These are phyloP conservation scores for Kwoniella sp. DNA, from an alignment of 768 basidiomycete species.

Conservation along the genomic window DNA sequence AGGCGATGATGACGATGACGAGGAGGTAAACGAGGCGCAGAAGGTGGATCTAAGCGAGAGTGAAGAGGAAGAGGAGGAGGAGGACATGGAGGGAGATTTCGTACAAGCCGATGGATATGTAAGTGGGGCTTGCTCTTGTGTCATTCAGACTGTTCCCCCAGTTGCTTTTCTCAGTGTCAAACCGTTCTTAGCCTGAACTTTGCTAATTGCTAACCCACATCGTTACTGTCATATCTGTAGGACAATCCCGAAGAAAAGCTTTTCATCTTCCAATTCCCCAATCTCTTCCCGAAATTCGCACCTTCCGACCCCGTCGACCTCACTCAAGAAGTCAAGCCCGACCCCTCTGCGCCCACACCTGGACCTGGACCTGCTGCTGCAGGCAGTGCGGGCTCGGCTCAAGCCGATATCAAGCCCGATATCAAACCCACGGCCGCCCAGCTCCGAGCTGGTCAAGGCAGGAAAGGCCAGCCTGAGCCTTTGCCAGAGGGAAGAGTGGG, in stretches of 20 bases:
- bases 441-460: constrained; percentile 10
- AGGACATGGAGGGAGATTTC: constrained; percentile 48
- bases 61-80: constrained; percentile 53
- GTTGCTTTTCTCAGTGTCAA: too few species aligned
- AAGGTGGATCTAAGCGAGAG: constrained; percentile 53
- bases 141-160: not conserved
- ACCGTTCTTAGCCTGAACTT: too few species aligned
- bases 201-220: not conserved
- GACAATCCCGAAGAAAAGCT: constrained; percentile 58
- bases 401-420: constrained; percentile 59
- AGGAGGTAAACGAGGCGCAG: constrained; percentile 49
- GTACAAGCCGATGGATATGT: constrained; percentile 31
- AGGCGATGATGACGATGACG: constrained; percentile 29
- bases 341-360: constrained; percentile 45
- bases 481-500: constrained; percentile 74
- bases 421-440: constrained; percentile 33
- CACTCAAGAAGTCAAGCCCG: constrained; percentile 57
- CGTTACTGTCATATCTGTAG: constrained; percentile 18
- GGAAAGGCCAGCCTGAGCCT: constrained; percentile 51
- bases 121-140: constrained; percentile 1
- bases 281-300: constrained; percentile 76
- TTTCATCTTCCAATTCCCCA: constrained; percentile 89
- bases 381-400: not conserved
- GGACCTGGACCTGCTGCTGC: not conserved
- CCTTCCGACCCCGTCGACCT: constrained; percentile 55